phyloP scores from a whole-genome alignment of 2,329 filamentous ascomycete genomes.

The Colletotrichum simmondsii region DNA sequence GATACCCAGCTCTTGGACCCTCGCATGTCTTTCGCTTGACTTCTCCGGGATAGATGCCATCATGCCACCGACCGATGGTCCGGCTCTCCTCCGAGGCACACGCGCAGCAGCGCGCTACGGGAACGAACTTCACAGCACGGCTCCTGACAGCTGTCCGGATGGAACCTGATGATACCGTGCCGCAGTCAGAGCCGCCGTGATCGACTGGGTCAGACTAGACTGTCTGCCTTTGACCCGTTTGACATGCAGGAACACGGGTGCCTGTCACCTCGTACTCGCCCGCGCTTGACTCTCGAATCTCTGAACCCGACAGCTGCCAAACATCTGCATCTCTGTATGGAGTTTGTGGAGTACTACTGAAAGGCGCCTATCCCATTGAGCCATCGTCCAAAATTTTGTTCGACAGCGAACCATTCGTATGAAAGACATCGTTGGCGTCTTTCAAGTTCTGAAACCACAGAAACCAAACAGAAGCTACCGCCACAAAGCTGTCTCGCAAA shows the following conservation, averaged over 20 bases:
- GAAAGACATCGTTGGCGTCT: background rate
- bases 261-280: background rate
- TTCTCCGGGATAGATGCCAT: background rate
- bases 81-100: background rate
- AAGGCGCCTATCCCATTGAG: background rate
- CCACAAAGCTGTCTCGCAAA: background rate
- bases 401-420: background rate
- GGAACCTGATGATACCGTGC: slow-evolving; percentile 7
- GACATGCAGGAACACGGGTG: slow-evolving; percentile 5
- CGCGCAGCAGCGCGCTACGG: no score
- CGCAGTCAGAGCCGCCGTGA: background rate
- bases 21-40: background rate
- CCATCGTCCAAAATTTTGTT: background rate
- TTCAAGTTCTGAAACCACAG: background rate
- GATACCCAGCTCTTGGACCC: slow-evolving; percentile 23
- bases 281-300: background rate
- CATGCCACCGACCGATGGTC: background rate
- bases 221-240: slow-evolving; percentile 12
- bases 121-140: background rate
- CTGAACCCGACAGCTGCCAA: background rate
- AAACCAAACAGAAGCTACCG: background rate
- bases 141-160: slow-evolving; percentile 11
- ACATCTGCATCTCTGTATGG: background rate
- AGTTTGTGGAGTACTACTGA: no score
- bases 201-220: slow-evolving; percentile 20